Base-by-base conservation (phyloP, 495 filamentous ascomycete genomes). In the Daldinia loculata region DNA sequence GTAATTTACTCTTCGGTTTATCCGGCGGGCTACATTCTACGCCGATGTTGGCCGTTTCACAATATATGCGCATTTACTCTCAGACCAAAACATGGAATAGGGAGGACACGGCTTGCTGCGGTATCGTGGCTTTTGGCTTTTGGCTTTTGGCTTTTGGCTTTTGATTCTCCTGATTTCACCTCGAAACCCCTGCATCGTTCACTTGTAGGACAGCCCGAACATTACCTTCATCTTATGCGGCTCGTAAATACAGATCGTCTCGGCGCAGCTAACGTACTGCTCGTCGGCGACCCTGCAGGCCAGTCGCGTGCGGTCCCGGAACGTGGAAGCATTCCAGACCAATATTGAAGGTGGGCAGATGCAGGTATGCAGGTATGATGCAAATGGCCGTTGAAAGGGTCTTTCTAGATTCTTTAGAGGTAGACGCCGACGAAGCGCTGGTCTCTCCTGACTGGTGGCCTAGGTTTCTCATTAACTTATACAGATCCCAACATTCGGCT, bases 321-420 rank as follows among this genome's bases (percentile, higher is more conserved):
- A 66, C 26, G 57, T 73, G 70, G 62, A 45, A 66, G 52, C 51
- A 26, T 63, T 50, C 56, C 48, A 72, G 70, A 4, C 50, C 38
- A 27, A 69, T 51, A 58, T 62, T 55, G 52, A 58, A 50, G 22
- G 60, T 55, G 65, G 66, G 17, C 48, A 36, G 34, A 38, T 63
- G 61, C 66, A 73, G 61, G 66, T 66, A 38, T 63, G 61, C 66
- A 73, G 61, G 66, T 66, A 69, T 73, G 52, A 69, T 73, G 65
- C 65, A 69, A 73, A 73, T 56, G 43, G 48, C 70, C 66, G 70
- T 45, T 32, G 32, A 38, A 55, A 11, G 56, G 61, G 27, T 48
- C 39, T 61, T 59, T 17, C 34, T 39, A 41, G 51, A 57, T 36
- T 38, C 55, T 22, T 29, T 57, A 14, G 12, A 29, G 22, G 26